These are phyloP conservation scores for Phyllosticta citrichinensis DNA, from an alignment of 2,329 filamentous ascomycete genomes.

Conservation along the genomic window DNA sequence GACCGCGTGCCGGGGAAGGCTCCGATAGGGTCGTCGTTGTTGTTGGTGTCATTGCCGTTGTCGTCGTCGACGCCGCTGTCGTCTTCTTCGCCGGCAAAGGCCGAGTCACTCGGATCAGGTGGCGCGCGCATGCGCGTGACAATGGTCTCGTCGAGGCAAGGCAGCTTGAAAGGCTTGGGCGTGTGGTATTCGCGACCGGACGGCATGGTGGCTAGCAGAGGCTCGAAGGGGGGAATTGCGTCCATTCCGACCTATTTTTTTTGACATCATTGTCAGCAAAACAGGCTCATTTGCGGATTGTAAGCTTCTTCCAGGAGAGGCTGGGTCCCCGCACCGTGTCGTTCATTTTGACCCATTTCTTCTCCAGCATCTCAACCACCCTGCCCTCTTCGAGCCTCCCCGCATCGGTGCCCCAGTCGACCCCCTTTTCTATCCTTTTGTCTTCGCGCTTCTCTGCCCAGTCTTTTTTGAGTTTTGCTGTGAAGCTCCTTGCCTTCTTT, in stretches of 20 bases:
- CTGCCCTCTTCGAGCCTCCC: conserved; percentile 76
- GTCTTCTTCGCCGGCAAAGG: conserved; percentile 23
- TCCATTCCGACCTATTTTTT: conserved; percentile 64
- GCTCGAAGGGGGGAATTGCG: conserved; percentile 58
- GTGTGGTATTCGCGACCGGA: conserved; percentile 79
- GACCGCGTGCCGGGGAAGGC: conserved; percentile 27
- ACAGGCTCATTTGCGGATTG: background rate
- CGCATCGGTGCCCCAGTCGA: conserved; percentile 69
- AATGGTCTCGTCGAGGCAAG: conserved; percentile 52
- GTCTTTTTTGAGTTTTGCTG: conserved; percentile 57
- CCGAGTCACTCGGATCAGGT: conserved; percentile 38
- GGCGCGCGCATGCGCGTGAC: conserved; percentile 51
- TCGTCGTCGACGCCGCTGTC: conserved; percentile 29
- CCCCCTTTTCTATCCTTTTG: conserved; percentile 62
- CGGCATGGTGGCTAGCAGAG: conserved; percentile 69
- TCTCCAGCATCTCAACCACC: conserved; percentile 76
- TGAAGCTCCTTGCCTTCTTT: conserved; percentile 44
- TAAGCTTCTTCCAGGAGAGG: background rate
- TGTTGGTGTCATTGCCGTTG: conserved; percentile 18
- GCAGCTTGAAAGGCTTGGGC: conserved; percentile 57
- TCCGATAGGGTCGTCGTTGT: conserved; percentile 16
- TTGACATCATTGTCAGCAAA: background rate
- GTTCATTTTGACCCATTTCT: conserved; percentile 87
- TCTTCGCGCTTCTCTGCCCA: conserved; percentile 73
- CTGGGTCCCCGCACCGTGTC: conserved; percentile 57